Evolutionary conservation across 2,329 filamentous ascomycete species (phyloP).

Genomic region (Acephala macrosclerotiorum): DNA sequence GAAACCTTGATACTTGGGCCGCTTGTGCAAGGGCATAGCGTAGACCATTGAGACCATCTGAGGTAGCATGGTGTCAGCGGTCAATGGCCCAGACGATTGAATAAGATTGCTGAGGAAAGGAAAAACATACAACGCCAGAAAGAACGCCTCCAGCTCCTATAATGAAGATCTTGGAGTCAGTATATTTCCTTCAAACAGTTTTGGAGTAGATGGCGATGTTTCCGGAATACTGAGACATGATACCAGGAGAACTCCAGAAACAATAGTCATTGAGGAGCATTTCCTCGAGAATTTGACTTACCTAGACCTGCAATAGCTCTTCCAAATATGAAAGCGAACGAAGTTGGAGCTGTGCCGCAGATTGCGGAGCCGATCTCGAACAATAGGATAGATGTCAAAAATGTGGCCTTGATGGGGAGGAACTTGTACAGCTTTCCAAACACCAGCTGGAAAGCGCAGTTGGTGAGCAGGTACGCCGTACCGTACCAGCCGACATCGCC

Average conservation of each 20-base stretch:
- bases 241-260: too few species aligned
- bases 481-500: conserved; percentile 48
- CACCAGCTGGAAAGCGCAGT: conserved; percentile 26
- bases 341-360: conserved; percentile 37
- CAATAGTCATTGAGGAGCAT: too few species aligned
- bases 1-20: conserved; percentile 35
- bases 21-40: conserved; percentile 27
- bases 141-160: conserved; percentile 34
- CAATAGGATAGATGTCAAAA: conserved; percentile 28
- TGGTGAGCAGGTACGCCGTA: conserved; percentile 42
- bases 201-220: too few species aligned
- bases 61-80: background rate
- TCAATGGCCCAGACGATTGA: too few species aligned
- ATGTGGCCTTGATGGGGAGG: conserved; percentile 33
- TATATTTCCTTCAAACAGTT: too few species aligned
- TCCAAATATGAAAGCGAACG: conserved; percentile 37
- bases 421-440: conserved; percentile 36
- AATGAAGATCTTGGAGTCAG: too few species aligned
- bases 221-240: too few species aligned
- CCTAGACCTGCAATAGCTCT: conserved; percentile 37
- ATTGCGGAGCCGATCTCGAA: conserved; percentile 38
- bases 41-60: conserved; percentile 33
- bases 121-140: conserved; percentile 29
- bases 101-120: too few species aligned
- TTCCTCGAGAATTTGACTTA: too few species aligned